These are phyloP conservation scores for Penicillium sp. DNA, from an alignment of 2,329 filamentous ascomycete species.

Conservation along the genomic window DNA sequence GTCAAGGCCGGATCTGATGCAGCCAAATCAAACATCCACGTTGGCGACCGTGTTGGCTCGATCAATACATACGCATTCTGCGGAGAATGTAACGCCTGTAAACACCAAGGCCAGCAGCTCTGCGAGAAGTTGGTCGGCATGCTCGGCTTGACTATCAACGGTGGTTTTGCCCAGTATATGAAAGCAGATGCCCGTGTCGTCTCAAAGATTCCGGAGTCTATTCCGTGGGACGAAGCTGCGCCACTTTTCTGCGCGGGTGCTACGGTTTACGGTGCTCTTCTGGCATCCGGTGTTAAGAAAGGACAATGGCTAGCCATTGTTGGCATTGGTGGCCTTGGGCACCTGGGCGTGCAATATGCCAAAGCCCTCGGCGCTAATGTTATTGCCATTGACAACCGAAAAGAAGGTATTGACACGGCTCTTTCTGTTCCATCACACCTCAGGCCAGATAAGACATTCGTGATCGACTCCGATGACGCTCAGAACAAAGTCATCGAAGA, in stretches of 20 bases:
- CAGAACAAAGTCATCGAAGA: slow-evolving; percentile 10
- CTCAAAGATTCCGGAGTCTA: slow-evolving; percentile 20
- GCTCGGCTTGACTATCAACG: slow-evolving; percentile 50
- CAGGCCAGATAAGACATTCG: slow-evolving; percentile 8
- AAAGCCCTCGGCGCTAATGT: slow-evolving; percentile 25
- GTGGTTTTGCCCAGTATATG: slow-evolving; percentile 40
- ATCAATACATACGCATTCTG: slow-evolving; percentile 31
- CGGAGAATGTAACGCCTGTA: slow-evolving; percentile 7
- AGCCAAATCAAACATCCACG: slow-evolving; percentile 22
- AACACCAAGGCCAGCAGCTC: slow-evolving; percentile 21
- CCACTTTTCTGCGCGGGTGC: slow-evolving; percentile 38
- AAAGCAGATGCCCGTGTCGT: slow-evolving; percentile 31
- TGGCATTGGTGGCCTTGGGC: slow-evolving; percentile 30
- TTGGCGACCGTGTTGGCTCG: slow-evolving; percentile 32
- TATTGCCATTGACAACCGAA: slow-evolving; percentile 17
- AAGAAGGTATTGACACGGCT: slow-evolving; percentile 3
- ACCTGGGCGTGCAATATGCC: slow-evolving; percentile 35
- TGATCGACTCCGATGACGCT: slow-evolving; percentile 12
- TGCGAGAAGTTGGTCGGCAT: slow-evolving; percentile 28
- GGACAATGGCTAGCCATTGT: slow-evolving; percentile 31
- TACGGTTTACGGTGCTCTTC: slow-evolving; percentile 15
- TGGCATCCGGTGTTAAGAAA: slow-evolving; percentile 18
- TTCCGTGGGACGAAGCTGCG: slow-evolving; percentile 31
- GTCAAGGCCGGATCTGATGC: slow-evolving; percentile 27
- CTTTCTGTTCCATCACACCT: slow-evolving; percentile 3